Base-by-base conservation (phyloP, 106 monocot species). In the Alisma plantagoaquatica region DNA sequence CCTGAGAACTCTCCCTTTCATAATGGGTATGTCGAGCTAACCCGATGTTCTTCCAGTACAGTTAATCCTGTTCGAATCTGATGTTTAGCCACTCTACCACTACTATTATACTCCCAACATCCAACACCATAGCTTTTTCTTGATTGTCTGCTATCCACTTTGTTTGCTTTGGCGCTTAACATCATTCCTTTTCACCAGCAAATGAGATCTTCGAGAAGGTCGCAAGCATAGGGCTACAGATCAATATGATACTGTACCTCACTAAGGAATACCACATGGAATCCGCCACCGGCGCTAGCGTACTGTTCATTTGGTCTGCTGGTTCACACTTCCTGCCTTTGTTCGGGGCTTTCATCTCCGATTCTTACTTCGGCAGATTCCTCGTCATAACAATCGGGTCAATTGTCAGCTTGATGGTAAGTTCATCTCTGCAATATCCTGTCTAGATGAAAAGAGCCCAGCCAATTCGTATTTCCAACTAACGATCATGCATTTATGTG, bases 181-280 rank as follows among this genome's bases (percentile, higher is more conserved):
- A 53, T 16, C 30, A 10, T 53, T 53, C n/a, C 29, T 53, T 28
- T 31, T 53, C 18, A 2, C 10, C 31, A 77, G 76, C 49, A 45
- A 77, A 77, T 33, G 76, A 77, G 41, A 66, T 77, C 20, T 66
- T 77, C 16, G 76, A 71, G 44, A 66, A 43, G 50, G 76, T 77
- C 35, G 76, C 71, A 14, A 68, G 61, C 59, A 33, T 7, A 6
- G 76, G 76, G 33, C 71, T 77, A 54, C 31, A 32, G n/a, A 59
- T 44, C 4, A 78, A 78, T 31, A 68, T 78, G 68, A 78, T 73
- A 52, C 53, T 53, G 31, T 78, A 78, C 69, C 63, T 78, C 10
- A 78, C 43, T 11, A 23, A 35, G 33, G 44, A 31, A 12, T 78
- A 78, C 27, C 62, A 78, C 46, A 68, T 78, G 73, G 50, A 12